Evolutionary conservation across 1,284 basidiomycete species (phyloP), one percentile per base, ranked within the genome.

Genomic region (Xanthoconium separans): DNA sequence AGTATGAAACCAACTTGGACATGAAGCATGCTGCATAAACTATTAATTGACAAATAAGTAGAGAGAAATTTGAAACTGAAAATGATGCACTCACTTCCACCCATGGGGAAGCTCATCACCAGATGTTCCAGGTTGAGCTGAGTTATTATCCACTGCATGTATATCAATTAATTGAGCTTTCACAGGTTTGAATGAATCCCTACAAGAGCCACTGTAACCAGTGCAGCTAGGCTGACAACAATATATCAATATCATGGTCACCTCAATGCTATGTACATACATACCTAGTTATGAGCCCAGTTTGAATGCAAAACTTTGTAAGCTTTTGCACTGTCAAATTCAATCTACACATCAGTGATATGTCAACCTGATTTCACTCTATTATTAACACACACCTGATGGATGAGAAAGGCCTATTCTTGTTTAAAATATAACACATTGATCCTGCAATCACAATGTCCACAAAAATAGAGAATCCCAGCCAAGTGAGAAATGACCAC

Each of bases 11-110:
- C 39, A 22, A 68, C 64, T 68, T 66, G 15, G 64, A 43, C 64
- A 66, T 69, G 2, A 66, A 39, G 16, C 67, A 66, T 33, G 16
- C 22, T 34, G 65, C 61, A 65, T 66, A 66, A 47, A 69, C 64
- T 66, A 9, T 44, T 40, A 1, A 1, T 47, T 16, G 30, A 13
- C 30, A 6, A 6, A 27, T 34, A 11, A 34, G 24, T 13, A 20
- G 5, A 11, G 4, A 30, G 3, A 33, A 15, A 1, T 34, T 39
- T 40, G 6, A 8, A 18, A n/a, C 36, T 13, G 13, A 24, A 47
- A 13, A 1, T 15, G 40, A 6, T 27, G 1, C 7, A 54, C 64
- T 57, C 12, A 66, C 64, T 51, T 0, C 58, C 48, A 45, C 67
- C 58, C 39, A 56, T n/a, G n/a, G 64, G 64, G 54, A 66, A 65